Evolutionary conservation across 169 alveolate species (phyloP), one percentile per base, ranked within the genome.

Genomic region (Eimeria zaria): DNA sequence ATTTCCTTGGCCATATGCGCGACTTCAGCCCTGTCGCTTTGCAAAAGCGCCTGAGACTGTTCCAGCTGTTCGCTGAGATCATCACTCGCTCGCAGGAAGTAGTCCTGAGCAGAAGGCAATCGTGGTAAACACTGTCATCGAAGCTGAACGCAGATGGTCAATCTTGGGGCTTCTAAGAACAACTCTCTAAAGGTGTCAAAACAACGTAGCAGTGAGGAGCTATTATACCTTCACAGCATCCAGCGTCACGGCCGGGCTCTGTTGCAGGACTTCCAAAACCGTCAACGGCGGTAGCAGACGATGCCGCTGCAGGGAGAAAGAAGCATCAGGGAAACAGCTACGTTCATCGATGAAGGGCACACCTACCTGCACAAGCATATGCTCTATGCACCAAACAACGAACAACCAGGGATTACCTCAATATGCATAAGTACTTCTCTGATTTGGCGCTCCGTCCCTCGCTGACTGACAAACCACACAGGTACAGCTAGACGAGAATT

Each of bases 271-370:
- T 46, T 92, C 96, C 87, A 96, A 74, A 11, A 96, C 97, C 36
- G 95, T 92, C 44, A 96, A 85, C 33, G 97, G 96, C 44, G 96
- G 96, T 39, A 96, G 71, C 41, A 96, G 92, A 44, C 95, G 81
- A 58, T 83, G 83, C 22, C 83, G 74, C 96, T 96, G 95, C 95
- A 55, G 73, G 14, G 14, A 67, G 8, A 33, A n/a, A 92, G 14
- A 71, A 46, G 64, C 30, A 46, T 46, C 41, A 41, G 39, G 14
- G 62, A 20, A n/a, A 36, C 36, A 55, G 39, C 91, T 0, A 58
- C 41, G 8, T 5, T 36, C 24, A 36, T 69, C 30, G 53, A 24
- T 39, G 55, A 44, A 39, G 4, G 46, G 83, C 53, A 39, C 1
- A 44, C 30, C 53, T 39, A 73, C 55, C 51, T 73, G 6, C 51